These are phyloP conservation scores for Leishmania tropica DNA, from an alignment of 208 protist species.

Conservation along the genomic window DNA sequence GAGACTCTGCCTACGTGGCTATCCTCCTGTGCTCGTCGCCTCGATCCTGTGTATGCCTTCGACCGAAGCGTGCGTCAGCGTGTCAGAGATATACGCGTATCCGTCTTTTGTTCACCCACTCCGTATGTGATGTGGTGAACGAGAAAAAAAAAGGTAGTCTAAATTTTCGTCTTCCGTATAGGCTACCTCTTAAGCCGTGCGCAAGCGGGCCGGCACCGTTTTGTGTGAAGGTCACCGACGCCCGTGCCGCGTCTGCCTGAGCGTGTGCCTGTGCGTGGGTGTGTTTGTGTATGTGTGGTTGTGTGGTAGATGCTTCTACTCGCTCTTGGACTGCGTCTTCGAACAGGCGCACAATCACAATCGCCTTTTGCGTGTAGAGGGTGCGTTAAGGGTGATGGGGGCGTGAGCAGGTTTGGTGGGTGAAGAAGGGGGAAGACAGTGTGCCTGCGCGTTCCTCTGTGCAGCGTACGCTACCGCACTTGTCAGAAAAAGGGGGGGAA, in stretches of 20 bases:
- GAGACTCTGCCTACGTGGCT: not conserved
- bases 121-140: not conserved
- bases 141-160: not conserved
- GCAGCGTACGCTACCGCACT: not conserved
- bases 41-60: not conserved
- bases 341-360: not conserved
- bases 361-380: not conserved
- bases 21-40: not conserved
- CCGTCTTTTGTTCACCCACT: not conserved
- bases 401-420: not conserved
- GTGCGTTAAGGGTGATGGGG: not conserved
- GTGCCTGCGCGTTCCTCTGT: not conserved
- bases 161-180: not conserved
- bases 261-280: not conserved
- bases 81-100: not conserved
- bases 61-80: not conserved
- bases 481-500: not conserved
- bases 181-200: not conserved
- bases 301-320: not conserved
- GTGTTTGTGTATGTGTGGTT: not conserved
- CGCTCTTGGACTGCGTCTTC: not conserved
- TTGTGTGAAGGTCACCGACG: not conserved
- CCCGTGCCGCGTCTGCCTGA: not conserved
- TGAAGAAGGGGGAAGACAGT: not conserved
- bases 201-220: not conserved